Base-by-base conservation (phyloP, 257 asterid genomes). In the Fraxinus pennsylvanica region DNA sequence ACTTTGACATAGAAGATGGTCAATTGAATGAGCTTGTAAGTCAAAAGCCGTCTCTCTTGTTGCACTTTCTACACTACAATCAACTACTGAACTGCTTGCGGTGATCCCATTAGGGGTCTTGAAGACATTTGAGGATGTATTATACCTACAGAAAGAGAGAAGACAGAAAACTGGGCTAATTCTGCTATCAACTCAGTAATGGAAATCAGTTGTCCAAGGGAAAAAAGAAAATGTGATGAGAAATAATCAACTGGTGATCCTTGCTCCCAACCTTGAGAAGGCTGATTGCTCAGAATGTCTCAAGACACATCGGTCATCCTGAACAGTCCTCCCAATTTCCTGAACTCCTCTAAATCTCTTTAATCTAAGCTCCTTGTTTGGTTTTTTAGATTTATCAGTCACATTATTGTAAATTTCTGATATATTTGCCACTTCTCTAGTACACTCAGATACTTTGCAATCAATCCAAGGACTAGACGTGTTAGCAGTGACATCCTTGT, bases 281-380 rank as follows among this genome's bases (percentile, higher is more conserved):
- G 97, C 97, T 66, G 98, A 94, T 79, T 87, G 94, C 82, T 84
- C 93, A 74, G 92, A 90, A 72, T 84, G 93, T 63, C 90, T 87
- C 85, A 90, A 85, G 85, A 81, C 84, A 85, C 75, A 81, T 50
- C 82, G 86, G 75, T 88, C 90, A 75, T 87, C 91, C 79, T 86
- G 89, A 77, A 78, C 72, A 68, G 84, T 70, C 74, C 83, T 77
- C 39, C 80, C 86, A 0, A 83, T 72, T 74, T 89, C 94, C 76
- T 81, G 88, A 68, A 74, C 81, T 82, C 84, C 93, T 88, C 94
- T 88, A 66, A 77, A 86, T 80, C 89, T 80, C 85, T 92, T 92
- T 80, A 92, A 87, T 87, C 89, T 88, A 78, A 84, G 91, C 85
- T 91, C 92, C 3, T 83, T n/a, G 52, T 74, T 81, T 57, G 85